Conservation (phyloP, 495 filamentous ascomycete species). For the Aspergillus wentii region DNA sequence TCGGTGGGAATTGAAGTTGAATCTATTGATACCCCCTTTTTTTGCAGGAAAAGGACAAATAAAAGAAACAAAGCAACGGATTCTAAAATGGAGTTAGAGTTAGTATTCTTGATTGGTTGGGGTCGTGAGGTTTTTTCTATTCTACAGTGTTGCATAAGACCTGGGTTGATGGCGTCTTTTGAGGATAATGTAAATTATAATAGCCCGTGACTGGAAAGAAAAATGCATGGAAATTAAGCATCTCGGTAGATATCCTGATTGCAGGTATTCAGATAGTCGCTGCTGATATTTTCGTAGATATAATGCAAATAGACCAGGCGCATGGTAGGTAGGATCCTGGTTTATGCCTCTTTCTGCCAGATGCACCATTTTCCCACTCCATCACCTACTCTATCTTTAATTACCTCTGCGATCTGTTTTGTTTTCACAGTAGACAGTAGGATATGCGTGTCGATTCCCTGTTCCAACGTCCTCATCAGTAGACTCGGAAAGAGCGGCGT, state of each 20-base stretch:
- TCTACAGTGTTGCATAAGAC: no score
- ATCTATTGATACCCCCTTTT: constrained; percentile 29
- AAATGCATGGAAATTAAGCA: no score
- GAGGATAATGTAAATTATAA: no score
- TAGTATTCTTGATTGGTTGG: no score
- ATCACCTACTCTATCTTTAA: constrained; percentile 36
- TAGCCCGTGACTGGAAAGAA: no score
- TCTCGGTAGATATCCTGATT: no score
- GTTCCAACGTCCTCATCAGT: constrained; percentile 36
- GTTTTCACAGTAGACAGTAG: constrained; percentile 26
- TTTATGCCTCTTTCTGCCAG: constrained; percentile 17
- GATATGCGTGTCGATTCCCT: constrained; percentile 38
- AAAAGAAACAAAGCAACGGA: constrained; percentile 9
- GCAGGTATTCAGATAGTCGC: no score
- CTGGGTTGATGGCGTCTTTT: no score
- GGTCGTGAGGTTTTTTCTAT: no score
- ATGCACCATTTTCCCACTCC: constrained; percentile 36
- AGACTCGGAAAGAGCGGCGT: constrained; percentile 27
- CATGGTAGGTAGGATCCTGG: no score
- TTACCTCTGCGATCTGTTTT: constrained; percentile 29
- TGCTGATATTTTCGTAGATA: no score
- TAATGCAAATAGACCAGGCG: no score
- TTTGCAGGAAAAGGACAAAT: constrained; percentile 8
- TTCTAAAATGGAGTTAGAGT: constrained; percentile 30
- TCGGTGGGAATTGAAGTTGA: constrained; percentile 9